These are phyloP conservation scores for Pisolithus albus DNA, from an alignment of 768 basidiomycete species.

Conservation along the genomic window DNA sequence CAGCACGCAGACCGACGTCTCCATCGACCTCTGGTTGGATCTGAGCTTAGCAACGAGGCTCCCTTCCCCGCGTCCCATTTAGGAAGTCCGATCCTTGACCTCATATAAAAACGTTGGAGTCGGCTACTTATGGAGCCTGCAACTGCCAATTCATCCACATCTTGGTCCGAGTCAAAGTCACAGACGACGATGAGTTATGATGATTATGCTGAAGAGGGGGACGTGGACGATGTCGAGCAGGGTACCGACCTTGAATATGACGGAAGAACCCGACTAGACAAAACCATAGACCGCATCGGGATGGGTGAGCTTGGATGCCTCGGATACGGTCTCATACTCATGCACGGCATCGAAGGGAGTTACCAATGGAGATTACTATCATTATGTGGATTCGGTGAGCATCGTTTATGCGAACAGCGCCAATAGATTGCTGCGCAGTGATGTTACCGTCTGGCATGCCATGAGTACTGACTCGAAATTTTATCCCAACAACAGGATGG, in stretches of 20 bases:
- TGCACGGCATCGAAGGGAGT: conserved; percentile 34
- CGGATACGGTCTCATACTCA: not conserved
- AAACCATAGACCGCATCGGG: conserved; percentile 83
- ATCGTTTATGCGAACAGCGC: not conserved
- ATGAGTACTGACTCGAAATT: not conserved
- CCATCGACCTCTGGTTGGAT: too few relatives aligned
- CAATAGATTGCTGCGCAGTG: not conserved
- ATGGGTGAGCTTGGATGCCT: conserved; percentile 51
- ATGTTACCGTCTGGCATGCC: not conserved
- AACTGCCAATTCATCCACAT: conserved; percentile 37
- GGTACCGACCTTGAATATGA: conserved; percentile 29
- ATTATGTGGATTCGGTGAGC: conserved; percentile 83
- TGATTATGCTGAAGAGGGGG: conserved; percentile 33
- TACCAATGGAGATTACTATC: conserved; percentile 81
- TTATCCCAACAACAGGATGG: conserved; percentile 54
- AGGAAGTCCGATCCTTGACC: not conserved
- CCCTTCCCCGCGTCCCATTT: not conserved
- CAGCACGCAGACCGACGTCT: too few relatives aligned
- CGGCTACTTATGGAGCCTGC: too few relatives aligned
- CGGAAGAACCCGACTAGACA: conserved; percentile 61
- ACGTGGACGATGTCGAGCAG: conserved; percentile 24
- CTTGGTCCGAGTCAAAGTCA: conserved; percentile 35
- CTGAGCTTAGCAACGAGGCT: too few relatives aligned
- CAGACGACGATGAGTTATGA: conserved; percentile 32
- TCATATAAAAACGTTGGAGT: not conserved